These are phyloP conservation scores for Dysphania ambrosioides DNA, from an alignment of 148 eudicot species.

Conservation along the genomic window DNA sequence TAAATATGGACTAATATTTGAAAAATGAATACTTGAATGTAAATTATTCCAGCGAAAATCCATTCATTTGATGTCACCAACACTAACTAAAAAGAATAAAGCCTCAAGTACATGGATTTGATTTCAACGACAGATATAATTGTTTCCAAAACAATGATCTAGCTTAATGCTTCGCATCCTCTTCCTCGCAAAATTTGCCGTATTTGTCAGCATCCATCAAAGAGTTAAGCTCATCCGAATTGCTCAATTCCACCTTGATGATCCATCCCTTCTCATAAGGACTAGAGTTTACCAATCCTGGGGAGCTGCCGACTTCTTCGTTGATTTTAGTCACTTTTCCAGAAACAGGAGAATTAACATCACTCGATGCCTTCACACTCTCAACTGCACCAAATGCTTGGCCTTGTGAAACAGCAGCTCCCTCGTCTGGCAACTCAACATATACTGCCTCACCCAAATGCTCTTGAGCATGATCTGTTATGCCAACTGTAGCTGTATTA, in stretches of 20 bases:
- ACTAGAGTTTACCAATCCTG: constrained; percentile 74
- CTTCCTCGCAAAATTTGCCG: constrained; percentile 87
- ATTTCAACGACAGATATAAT: neutral
- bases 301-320: constrained; percentile 49
- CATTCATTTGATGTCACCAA: constrained; percentile 14
- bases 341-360: constrained; percentile 83
- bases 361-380: constrained; percentile 96
- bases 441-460: constrained; percentile 92
- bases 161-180: constrained; percentile 67
- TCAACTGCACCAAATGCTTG: constrained; percentile 83
- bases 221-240: constrained; percentile 42
- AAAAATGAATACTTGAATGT: too few species aligned
- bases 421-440: constrained; percentile 83
- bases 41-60: constrained; percentile 15
- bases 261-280: constrained; percentile 92
- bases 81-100: constrained; percentile 16
- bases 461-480: constrained; percentile 91
- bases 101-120: neutral
- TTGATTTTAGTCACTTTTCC: constrained; percentile 80
- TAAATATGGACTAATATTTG: too few species aligned
- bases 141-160: neutral
- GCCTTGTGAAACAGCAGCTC: constrained; percentile 63
- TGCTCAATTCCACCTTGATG: constrained; percentile 72
- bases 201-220: constrained; percentile 81
- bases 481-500: constrained; percentile 65